phyloP scores from a whole-genome alignment of 2,329 filamentous ascomycete genomes.

The Akanthomyces uredinophilus region DNA sequence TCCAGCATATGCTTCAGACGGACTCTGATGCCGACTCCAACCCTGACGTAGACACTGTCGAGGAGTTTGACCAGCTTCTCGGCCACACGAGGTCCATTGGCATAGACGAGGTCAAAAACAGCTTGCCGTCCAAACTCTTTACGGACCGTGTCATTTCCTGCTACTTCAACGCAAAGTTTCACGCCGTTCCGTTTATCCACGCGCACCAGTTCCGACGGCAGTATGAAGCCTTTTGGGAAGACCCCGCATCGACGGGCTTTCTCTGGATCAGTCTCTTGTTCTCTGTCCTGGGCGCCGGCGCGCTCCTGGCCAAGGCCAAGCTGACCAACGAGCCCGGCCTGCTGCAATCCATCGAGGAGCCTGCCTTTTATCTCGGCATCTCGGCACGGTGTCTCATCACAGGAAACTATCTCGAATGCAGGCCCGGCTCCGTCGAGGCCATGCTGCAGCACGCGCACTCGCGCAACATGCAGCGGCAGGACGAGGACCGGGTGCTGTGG shows the following conservation, averaged over 20 bases:
- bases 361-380: slow-evolving; percentile 29
- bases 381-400: slow-evolving; percentile 43
- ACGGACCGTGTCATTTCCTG: slow-evolving; percentile 31
- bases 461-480: slow-evolving; percentile 36
- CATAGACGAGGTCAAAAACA: slow-evolving; percentile 27
- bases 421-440: slow-evolving; percentile 44
- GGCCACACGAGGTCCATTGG: slow-evolving; percentile 24
- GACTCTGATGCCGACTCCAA: slow-evolving; percentile 15
- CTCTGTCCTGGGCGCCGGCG: slow-evolving; percentile 40
- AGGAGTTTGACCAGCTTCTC: slow-evolving; percentile 30
- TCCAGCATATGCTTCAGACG: slow-evolving; percentile 31
- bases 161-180: slow-evolving; percentile 37
- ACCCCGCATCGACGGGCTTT: slow-evolving; percentile 34
- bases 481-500: slow-evolving; percentile 42
- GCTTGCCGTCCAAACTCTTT: slow-evolving; percentile 32
- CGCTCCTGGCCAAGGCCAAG: slow-evolving; percentile 31
- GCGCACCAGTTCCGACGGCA: slow-evolving; percentile 41
- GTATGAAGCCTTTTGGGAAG: slow-evolving; percentile 44
- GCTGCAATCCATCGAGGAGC: slow-evolving; percentile 22
- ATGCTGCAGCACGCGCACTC: slow-evolving; percentile 41
- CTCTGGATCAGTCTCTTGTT: slow-evolving; percentile 49
- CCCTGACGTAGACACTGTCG: slow-evolving; percentile 17
- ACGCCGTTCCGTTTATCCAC: slow-evolving; percentile 35
- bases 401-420: slow-evolving; percentile 42
- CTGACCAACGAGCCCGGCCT: slow-evolving; percentile 21